Conservation (phyloP, 352 stramenopile species). For the Pythium sp. region DNA sequence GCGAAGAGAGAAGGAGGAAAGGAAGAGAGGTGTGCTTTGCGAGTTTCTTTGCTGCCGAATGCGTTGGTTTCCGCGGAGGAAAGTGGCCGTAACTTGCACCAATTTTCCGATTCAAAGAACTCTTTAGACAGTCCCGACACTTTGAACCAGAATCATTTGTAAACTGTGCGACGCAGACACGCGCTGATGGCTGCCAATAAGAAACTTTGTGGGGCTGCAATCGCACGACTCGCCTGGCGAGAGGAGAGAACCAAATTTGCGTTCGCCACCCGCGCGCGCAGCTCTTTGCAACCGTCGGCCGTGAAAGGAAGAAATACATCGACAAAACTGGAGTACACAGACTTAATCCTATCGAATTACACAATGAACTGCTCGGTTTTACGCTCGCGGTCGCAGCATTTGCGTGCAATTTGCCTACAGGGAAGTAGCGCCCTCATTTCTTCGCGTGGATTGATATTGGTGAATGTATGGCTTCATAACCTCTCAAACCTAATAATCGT, state of each 20-base stretch:
- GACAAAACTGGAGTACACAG: neutral
- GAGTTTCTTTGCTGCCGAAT: constrained; percentile 5
- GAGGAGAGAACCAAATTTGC: neutral
- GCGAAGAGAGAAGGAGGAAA: neutral
- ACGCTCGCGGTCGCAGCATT: neutral
- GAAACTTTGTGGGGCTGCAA: neutral
- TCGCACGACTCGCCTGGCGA: neutral
- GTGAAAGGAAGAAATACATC: neutral
- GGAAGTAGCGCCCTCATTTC: neutral
- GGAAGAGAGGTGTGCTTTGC: neutral
- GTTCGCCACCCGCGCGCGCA: neutral
- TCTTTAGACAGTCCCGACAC: neutral
- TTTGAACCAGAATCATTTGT: neutral
- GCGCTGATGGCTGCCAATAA: neutral
- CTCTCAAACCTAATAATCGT: neutral
- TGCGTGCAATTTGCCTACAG: neutral
- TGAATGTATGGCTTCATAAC: neutral
- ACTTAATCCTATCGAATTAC: neutral
- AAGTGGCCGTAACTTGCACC: neutral
- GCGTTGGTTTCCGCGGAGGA: neutral
- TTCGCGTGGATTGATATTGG: neutral
- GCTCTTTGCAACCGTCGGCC: neutral
- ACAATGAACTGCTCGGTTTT: neutral
- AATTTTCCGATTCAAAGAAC: neutral
- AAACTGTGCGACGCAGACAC: neutral